phyloP scores from a whole-genome alignment of 176 grass and related monocot genomes.

The Aegilops bicornis region DNA sequence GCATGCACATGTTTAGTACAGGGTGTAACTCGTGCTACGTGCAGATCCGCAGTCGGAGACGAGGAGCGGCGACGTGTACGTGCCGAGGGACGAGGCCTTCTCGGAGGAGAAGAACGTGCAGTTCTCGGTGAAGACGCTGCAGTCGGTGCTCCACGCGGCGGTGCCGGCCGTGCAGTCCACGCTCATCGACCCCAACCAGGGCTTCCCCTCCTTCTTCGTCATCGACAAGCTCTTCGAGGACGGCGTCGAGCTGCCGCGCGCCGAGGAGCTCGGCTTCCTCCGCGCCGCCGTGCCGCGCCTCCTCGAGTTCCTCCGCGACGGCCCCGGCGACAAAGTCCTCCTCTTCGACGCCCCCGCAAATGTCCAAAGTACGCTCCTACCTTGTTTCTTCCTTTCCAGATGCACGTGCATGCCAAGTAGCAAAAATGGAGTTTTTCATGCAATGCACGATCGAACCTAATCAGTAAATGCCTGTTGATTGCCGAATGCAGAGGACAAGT shows the following conservation, averaged over 20 bases:
- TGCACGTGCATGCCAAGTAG: neutral
- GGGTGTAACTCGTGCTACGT: neutral
- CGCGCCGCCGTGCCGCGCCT: slow-evolving; percentile 40
- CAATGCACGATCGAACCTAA: neutral
- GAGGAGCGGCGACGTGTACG: slow-evolving; percentile 43
- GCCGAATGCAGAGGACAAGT: slow-evolving; percentile 62
- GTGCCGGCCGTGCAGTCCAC: slow-evolving; percentile 47
- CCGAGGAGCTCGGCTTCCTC: slow-evolving; percentile 35
- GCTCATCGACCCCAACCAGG: slow-evolving; percentile 31
- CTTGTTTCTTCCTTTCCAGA: neutral
- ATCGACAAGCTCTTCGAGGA: slow-evolving; percentile 73
- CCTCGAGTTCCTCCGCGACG: slow-evolving; percentile 33
- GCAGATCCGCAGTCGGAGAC: slow-evolving; percentile 62
- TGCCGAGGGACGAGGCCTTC: slow-evolving; percentile 84
- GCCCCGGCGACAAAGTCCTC: slow-evolving; percentile 27
- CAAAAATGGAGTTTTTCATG: too few species aligned
- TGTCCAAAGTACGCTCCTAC: slow-evolving; percentile 41
- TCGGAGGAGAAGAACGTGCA: slow-evolving; percentile 62
- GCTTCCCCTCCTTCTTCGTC: slow-evolving; percentile 59
- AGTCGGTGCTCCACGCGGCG: slow-evolving; percentile 48
- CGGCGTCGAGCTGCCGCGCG: slow-evolving; percentile 43
- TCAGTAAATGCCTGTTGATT: neutral
- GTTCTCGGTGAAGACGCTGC: slow-evolving; percentile 48
- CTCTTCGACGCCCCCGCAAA: slow-evolving; percentile 52
- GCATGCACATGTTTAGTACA: neutral